Base-by-base conservation (phyloP, 495 filamentous ascomycete species). In the Hyaloscypha finlandica region DNA sequence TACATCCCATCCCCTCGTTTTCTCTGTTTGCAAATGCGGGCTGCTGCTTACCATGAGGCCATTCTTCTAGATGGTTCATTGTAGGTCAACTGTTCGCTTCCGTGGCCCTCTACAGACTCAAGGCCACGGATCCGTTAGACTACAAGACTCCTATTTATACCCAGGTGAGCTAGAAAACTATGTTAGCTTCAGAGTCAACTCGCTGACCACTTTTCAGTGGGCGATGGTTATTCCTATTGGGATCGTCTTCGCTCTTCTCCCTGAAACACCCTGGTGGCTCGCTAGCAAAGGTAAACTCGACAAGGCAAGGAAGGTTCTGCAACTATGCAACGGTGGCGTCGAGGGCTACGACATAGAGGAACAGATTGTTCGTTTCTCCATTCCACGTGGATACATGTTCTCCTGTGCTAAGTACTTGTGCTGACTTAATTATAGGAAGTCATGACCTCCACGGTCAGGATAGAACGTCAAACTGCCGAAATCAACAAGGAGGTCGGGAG, bases 251-350 rank as follows among this genome's bases (percentile, higher is more conserved):
- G 64, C 76, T 53, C 56, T 56, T 14, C 79, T 84, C 52, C 84
- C 84, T 1, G 81, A 83, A 42, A 77, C 75, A 2, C 81, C 81
- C 0, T 84, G 80, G 79, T 84, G 78, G 77, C 77, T 79, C 88
- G 70, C 83, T 78, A n/a, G 88, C 89, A 2, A 86, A 60, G 86
- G 84, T 20, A 77, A 80, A 2, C 64, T 77, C 5, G 78, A 80
- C 0, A 79, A 83, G 9, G 86, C 86, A 0, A 74, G 79, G 61
- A 68, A 74, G n/a, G 78, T 80, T 16, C 65, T 88, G 51, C 70
- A 72, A 11, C 32, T 45, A 16, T 77, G 54, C 66, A 77, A 80
- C 48, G 75, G 79, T 3, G 39, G 56, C 33, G 51, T 69, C 31
- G 57, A 69, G 29, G 67, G 48, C 25, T 69, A 65, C 51, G 62